A percentile compares a stretch with the other conserved stretches of the same genome.
Conservation (phyloP, 352 stramenopile genomes). For the Globisporangium sylvaticum region DNA sequence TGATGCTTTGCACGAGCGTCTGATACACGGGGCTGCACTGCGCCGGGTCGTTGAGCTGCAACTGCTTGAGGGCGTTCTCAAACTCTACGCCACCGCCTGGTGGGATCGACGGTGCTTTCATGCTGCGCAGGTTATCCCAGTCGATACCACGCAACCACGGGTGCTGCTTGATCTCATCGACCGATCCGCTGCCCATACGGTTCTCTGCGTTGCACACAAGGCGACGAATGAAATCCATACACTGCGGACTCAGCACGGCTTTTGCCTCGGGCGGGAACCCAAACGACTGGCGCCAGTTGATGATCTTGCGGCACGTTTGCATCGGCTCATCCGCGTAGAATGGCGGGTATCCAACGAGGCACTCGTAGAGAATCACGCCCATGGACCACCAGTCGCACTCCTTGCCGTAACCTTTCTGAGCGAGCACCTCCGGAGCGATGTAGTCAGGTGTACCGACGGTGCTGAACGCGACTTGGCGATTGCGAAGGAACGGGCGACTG, state of each 20-base stretch:
- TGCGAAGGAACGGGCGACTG: constrained; percentile 54
- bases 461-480: constrained; percentile 91
- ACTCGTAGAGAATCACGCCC: constrained; percentile 98
- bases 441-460: constrained; percentile 98
- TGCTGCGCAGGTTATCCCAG: constrained; percentile 76
- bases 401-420: constrained; percentile 77
- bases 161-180: constrained; percentile 94
- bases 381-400: constrained; percentile 98
- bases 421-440: constrained; percentile 95
- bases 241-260: constrained; percentile 48
- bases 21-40: constrained; percentile 56
- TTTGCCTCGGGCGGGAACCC: constrained; percentile 52
- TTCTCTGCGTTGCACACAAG: constrained; percentile 90
- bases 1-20: constrained; percentile 84
- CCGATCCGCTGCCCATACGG: constrained; percentile 87
- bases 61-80: constrained; percentile 83
- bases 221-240: constrained; percentile 85
- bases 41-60: constrained; percentile 59
- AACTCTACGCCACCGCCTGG: constrained; percentile 79
- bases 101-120: constrained; percentile 85
- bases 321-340: constrained; percentile 97
- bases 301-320: constrained; percentile 93
- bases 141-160: constrained; percentile 93
- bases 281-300: constrained; percentile 74
- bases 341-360: constrained; percentile 95